phyloP scores from a whole-genome alignment of 768 basidiomycete species.

The Peribolospora baueri region DNA sequence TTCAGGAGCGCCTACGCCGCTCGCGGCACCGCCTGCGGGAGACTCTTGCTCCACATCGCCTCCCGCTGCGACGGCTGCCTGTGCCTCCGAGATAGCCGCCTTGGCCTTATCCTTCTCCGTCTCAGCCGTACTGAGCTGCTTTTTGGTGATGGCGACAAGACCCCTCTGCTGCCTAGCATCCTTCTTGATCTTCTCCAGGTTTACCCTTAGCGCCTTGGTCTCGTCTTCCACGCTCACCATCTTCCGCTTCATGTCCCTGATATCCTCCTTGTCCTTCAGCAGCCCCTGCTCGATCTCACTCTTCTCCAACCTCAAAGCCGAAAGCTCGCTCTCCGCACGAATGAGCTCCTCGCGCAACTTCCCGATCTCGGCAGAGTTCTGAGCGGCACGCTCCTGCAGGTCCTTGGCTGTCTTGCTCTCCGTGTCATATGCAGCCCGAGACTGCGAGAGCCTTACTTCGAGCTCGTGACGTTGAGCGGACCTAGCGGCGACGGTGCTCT shows the following conservation, averaged over 20 bases:
- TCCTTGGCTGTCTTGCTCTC: conserved; percentile 32
- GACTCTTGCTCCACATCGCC: neutral
- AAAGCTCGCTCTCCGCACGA: conserved; percentile 70
- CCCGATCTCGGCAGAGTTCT: conserved; percentile 32
- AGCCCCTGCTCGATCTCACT: conserved; percentile 66
- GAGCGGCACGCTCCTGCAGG: conserved; percentile 3
- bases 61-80: conserved; percentile 26
- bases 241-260: conserved; percentile 54
- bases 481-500: conserved; percentile 39
- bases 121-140: conserved; percentile 71
- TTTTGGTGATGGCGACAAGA: conserved; percentile 73
- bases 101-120: conserved; percentile 42
- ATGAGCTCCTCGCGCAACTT: conserved; percentile 57
- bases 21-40: neutral
- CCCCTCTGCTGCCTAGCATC: conserved; percentile 94
- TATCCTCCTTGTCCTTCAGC: conserved; percentile 81
- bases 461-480: conserved; percentile 51
- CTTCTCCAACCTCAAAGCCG: conserved; percentile 68
- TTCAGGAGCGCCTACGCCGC: neutral
- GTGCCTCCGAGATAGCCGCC: conserved; percentile 31
- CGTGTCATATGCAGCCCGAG: conserved; percentile 62
- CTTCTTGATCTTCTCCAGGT: conserved; percentile 69
- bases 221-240: conserved; percentile 60
- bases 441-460: conserved; percentile 56
- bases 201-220: conserved; percentile 40